Percentiles rank a stretch among this genome's conserved stretches.
Evolutionary conservation across 345 rosid species (phyloP).

Genomic region (Isatis tinctoria): DNA sequence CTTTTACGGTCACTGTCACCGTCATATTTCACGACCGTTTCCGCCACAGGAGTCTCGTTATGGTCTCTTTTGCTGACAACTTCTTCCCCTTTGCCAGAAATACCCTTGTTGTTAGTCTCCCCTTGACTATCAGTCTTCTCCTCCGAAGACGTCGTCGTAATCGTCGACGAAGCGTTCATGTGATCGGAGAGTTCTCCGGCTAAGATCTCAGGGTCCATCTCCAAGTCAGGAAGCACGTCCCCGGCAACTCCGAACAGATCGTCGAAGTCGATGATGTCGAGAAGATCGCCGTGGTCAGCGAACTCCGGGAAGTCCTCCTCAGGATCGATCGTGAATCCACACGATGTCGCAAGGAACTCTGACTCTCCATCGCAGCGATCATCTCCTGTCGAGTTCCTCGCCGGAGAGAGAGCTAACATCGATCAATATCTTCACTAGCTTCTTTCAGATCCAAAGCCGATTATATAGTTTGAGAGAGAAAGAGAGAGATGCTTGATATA

Average conservation of each 20-base stretch:
- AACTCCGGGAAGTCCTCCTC: slow-evolving; percentile 51
- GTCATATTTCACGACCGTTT: slow-evolving; percentile 17
- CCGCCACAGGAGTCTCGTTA: background rate
- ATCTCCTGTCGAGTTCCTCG: slow-evolving; percentile 40
- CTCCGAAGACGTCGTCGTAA: slow-evolving; percentile 15
- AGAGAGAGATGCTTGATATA: background rate
- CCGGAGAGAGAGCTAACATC: slow-evolving; percentile 74
- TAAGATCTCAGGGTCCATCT: slow-evolving; percentile 60
- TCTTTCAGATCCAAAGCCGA: background rate
- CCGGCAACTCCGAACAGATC: slow-evolving; percentile 62
- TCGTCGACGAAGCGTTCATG: slow-evolving; percentile 23
- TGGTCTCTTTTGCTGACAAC: slow-evolving; percentile 30
- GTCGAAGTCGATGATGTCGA: slow-evolving; percentile 77
- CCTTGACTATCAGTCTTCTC: slow-evolving; percentile 44
- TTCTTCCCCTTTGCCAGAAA: slow-evolving; percentile 36
- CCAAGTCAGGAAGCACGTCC: slow-evolving; percentile 65
- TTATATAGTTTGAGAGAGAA: background rate
- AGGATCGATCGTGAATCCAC: slow-evolving; percentile 24
- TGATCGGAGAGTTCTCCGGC: slow-evolving; percentile 46
- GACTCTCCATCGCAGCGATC: slow-evolving; percentile 41
- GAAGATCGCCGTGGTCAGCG: slow-evolving; percentile 45
- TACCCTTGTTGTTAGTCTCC: slow-evolving; percentile 35
- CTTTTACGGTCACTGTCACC: slow-evolving; percentile 38
- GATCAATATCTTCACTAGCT: slow-evolving; percentile 21
- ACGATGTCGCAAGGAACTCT: slow-evolving; percentile 36